These are phyloP conservation scores for Aspergillus proliferans DNA, from an alignment of 2,329 filamentous ascomycete species.

Conservation along the genomic window DNA sequence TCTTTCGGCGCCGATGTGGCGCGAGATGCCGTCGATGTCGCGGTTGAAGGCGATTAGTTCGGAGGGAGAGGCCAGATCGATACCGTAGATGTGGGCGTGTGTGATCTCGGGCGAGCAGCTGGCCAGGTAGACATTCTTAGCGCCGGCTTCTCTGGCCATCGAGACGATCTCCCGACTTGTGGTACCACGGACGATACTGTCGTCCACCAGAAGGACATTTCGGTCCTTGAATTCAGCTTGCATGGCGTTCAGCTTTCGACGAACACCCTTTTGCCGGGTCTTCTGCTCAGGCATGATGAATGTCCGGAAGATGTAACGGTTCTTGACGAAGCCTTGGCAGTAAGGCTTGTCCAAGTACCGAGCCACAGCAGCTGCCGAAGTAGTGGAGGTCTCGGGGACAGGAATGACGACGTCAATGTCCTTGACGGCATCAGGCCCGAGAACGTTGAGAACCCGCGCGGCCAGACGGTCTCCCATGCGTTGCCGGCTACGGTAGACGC, in stretches of 20 bases:
- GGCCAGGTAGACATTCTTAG: slow-evolving; percentile 74
- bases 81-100: slow-evolving; percentile 81
- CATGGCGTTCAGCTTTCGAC: slow-evolving; percentile 84
- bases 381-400: slow-evolving; percentile 77
- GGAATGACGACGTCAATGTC: slow-evolving; percentile 78
- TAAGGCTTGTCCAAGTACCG: slow-evolving; percentile 69
- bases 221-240: slow-evolving; percentile 74
- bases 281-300: slow-evolving; percentile 83
- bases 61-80: slow-evolving; percentile 64
- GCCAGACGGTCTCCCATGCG: slow-evolving; percentile 82
- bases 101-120: slow-evolving; percentile 77
- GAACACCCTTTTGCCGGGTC: slow-evolving; percentile 74
- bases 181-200: slow-evolving; percentile 82
- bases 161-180: slow-evolving; percentile 71
- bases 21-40: slow-evolving; percentile 54
- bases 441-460: slow-evolving; percentile 59
- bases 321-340: slow-evolving; percentile 79
- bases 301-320: slow-evolving; percentile 80
- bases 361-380: slow-evolving; percentile 71
- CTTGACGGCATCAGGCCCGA: slow-evolving; percentile 63
- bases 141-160: slow-evolving; percentile 80
- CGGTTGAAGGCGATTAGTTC: slow-evolving; percentile 68
- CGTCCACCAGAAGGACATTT: slow-evolving; percentile 78
- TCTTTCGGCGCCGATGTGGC: slow-evolving; percentile 65
- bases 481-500: slow-evolving; percentile 73